phyloP scores from a whole-genome alignment of 768 basidiomycete genomes.

The Kwoniella dejecticola region DNA sequence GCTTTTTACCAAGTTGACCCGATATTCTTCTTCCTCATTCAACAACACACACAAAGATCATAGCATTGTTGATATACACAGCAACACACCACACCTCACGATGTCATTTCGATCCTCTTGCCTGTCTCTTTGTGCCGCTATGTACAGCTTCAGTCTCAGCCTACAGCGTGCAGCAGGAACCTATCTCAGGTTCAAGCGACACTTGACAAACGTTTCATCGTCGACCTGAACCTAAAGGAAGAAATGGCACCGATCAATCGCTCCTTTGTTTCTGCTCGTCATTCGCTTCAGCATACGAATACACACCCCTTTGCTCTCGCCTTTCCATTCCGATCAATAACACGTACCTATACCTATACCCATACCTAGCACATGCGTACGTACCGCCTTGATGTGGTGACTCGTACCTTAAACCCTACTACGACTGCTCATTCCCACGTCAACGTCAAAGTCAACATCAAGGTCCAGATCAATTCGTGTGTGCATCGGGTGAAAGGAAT shows the following conservation, averaged over 20 bases:
- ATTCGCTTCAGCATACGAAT: neutral
- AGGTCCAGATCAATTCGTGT: neutral
- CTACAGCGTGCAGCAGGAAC: too few species aligned
- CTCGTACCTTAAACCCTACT: too few species aligned
- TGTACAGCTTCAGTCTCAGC: too few species aligned
- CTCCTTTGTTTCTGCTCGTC: neutral
- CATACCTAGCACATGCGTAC: too few species aligned
- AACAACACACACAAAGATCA: neutral
- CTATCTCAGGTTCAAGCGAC: too few species aligned
- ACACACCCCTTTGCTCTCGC: neutral
- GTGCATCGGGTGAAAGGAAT: slow-evolving; percentile 1
- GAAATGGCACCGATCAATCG: neutral
- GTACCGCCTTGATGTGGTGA: too few species aligned
- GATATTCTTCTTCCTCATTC: neutral
- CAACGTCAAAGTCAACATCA: neutral
- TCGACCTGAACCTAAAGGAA: too few species aligned
- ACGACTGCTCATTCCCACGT: neutral
- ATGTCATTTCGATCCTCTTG: too few species aligned
- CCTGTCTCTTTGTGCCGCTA: too few species aligned
- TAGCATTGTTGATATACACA: too few species aligned
- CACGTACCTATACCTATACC: neutral
- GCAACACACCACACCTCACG: too few species aligned
- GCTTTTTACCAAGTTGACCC: neutral
- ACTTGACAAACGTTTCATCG: too few species aligned
- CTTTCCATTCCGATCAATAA: slow-evolving; percentile 1